These are phyloP conservation scores for Pseudoturritis turrita DNA, from an alignment of 345 rosid species.

Conservation along the genomic window DNA sequence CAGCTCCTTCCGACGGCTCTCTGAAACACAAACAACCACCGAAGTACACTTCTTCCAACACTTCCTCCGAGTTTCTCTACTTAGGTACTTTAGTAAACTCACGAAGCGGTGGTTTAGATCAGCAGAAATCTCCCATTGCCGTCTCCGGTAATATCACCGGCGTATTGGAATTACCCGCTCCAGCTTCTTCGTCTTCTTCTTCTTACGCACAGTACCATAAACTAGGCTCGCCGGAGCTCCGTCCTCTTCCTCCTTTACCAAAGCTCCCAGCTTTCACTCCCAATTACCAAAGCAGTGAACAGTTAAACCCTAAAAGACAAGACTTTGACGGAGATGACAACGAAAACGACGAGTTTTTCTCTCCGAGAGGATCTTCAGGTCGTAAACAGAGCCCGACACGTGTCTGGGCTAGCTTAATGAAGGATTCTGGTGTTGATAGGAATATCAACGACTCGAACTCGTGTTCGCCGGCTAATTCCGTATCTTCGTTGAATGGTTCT, in stretches of 20 bases:
- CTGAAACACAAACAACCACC: constrained; percentile 27
- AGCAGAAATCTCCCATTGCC: constrained; percentile 32
- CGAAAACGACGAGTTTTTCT: constrained; percentile 83
- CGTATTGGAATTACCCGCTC: constrained; percentile 35
- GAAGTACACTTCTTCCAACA: constrained; percentile 36
- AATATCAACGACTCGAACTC: constrained; percentile 53
- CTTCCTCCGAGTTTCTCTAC: constrained; percentile 81
- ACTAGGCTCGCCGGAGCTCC: constrained; percentile 87
- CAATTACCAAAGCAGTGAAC: constrained; percentile 41
- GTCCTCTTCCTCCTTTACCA: constrained; percentile 86
- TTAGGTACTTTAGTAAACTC: constrained; percentile 72
- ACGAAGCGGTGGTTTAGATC: constrained; percentile 26
- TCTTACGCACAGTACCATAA: constrained; percentile 47
- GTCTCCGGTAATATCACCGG: constrained; percentile 37
- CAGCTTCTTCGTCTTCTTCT: constrained; percentile 22
- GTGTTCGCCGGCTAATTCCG: constrained; percentile 47
- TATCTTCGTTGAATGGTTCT: constrained; percentile 35
- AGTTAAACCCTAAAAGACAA: constrained; percentile 28
- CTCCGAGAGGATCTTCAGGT: constrained; percentile 81
- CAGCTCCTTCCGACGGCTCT: constrained; percentile 53
- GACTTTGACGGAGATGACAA: constrained; percentile 37
- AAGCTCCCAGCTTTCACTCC: constrained; percentile 38
- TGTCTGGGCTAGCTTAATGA: constrained; percentile 40
- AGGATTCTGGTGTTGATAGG: constrained; percentile 28
- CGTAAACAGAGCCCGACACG: constrained; percentile 45